These are phyloP conservation scores for Vaccinium darrowii DNA, from an alignment of 148 eudicot genomes.

Conservation along the genomic window DNA sequence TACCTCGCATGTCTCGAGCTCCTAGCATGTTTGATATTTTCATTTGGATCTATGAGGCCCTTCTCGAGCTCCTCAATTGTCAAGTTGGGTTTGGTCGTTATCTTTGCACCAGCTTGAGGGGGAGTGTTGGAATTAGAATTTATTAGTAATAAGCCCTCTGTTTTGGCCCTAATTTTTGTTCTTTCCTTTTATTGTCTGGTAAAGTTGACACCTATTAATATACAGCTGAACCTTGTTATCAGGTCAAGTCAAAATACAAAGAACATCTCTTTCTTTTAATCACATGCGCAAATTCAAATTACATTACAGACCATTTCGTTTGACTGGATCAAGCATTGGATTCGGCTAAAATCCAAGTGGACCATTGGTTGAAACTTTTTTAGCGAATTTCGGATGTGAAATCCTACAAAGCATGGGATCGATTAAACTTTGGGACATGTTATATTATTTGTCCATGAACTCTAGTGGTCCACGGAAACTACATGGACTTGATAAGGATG, in stretches of 20 bases:
- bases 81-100: no score
- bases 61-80: not conserved
- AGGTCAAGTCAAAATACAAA: no score
- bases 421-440: not conserved
- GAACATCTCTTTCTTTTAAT: no score
- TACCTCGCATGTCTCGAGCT: no score
- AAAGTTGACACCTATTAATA: no score
- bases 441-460: not conserved
- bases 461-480: not conserved
- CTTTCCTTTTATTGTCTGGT: no score
- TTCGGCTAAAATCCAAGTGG: not conserved
- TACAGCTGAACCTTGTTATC: no score
- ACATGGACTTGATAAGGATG: not conserved
- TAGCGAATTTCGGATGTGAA: not conserved
- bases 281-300: not conserved
- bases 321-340: not conserved
- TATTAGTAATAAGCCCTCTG: no score
- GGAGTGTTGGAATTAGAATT: no score
- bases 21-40: not conserved
- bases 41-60: not conserved
- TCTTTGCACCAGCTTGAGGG: no score
- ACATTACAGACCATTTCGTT: not conserved
- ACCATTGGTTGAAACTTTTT: not conserved
- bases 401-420: not conserved
- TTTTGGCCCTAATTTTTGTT: no score